Base-by-base conservation (phyloP, 805 yeast species). In the Spencermartinsiella europaea region DNA sequence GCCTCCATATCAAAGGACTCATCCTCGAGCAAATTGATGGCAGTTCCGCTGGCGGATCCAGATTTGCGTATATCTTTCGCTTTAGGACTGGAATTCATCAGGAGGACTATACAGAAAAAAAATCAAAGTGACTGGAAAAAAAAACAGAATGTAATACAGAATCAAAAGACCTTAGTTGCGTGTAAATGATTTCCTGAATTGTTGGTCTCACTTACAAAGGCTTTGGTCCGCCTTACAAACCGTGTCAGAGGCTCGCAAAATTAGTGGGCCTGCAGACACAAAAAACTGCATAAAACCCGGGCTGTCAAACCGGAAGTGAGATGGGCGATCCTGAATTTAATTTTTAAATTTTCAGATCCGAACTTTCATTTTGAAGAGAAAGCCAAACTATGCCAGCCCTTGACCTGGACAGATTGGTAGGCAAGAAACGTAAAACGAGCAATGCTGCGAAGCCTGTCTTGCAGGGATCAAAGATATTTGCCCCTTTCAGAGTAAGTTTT, bases 401-500 rank as follows among this genome's bases (percentile, higher is more conserved):
- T n/a, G 40, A 37, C 19, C 25, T 17, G n/a, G 40, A 22, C 12
- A 17, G 19, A 12, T 7, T 25, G 16, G 34, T 20, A 5, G 12
- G 15, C 33, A 38, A 38, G 34, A 38, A 22, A 27, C 42, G 42
- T 10, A 38, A 20, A 25, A 25, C 12, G 10, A 25, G 31, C 31
- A 25, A 25, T 25, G 31, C 31, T 7, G 31, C 31, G 12, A 25
- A 25, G n/a, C 37, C 5, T 5, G n/a, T 34, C n/a, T n/a, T 7
- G n/a, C 22, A 38, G 20, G 55, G 71, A 2, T 81, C 88, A 1
- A 79, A 72, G 61, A 77, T 89, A 27, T 89, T 85, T 64, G 77
- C 95, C 17, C 96, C 96, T 0, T 89, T 86, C 63, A 72, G 96
- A 67, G 85, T 76, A 56, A 40, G 66, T 48, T 21, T 42, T 38